phyloP scores from a whole-genome alignment of 176 grass and related monocot species.

The Cocos nucifera region DNA sequence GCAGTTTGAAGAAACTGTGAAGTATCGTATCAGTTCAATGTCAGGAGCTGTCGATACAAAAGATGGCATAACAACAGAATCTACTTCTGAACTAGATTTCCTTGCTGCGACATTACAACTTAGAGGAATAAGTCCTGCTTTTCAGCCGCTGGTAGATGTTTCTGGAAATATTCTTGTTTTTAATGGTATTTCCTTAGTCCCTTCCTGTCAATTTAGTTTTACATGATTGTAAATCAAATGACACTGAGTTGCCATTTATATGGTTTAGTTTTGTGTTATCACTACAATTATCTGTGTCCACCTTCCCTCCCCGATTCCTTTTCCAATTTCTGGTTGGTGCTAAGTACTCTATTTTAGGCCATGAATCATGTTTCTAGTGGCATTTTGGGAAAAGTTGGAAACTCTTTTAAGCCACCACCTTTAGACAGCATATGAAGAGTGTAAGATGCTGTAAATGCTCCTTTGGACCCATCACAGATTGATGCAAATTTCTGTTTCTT shows the following conservation, averaged over 20 bases:
- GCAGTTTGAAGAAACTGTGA: background rate
- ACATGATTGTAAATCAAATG: background rate
- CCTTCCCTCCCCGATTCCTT: too few species aligned
- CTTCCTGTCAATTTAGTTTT: background rate
- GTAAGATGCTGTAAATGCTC: too few species aligned
- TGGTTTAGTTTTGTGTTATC: too few species aligned
- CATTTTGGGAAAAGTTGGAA: too few species aligned
- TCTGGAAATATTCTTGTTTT: conserved; percentile 72
- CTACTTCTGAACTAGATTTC: conserved; percentile 35
- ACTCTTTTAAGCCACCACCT: too few species aligned
- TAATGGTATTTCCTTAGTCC: conserved; percentile 44
- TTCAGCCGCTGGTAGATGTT: conserved; percentile 40
- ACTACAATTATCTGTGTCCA: too few species aligned
- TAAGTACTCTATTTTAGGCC: too few species aligned
- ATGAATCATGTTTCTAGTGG: too few species aligned
- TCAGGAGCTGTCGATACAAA: background rate
- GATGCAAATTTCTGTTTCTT: too few species aligned
- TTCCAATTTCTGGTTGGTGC: too few species aligned
- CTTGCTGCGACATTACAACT: conserved; percentile 71
- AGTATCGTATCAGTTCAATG: conserved; percentile 1
- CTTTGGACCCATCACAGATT: too few species aligned
- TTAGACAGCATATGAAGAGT: too few species aligned
- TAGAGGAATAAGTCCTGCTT: conserved; percentile 46
- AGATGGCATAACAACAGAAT: background rate
- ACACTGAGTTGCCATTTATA: background rate